Evolutionary conservation across 768 basidiomycete species (phyloP).

Genomic region (Lanmaoa pseudosensibilis): DNA sequence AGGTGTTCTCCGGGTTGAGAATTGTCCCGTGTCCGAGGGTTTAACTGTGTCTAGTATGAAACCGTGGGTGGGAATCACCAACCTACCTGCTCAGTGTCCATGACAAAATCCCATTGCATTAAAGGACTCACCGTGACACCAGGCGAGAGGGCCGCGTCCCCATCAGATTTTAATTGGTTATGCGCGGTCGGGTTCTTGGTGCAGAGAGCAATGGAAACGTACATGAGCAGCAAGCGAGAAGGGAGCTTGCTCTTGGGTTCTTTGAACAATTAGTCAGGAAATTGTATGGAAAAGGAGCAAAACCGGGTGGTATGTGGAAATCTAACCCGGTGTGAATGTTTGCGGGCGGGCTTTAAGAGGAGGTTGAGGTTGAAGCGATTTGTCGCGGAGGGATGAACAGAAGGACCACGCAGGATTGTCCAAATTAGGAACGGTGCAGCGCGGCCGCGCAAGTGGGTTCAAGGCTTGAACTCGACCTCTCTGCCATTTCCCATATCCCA

Average conservation of each 20-base stretch:
- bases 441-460: slow-evolving; percentile 7
- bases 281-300: background rate
- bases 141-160: background rate
- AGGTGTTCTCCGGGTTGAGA: background rate
- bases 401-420: background rate
- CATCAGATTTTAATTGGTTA: background rate
- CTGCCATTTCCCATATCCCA: slow-evolving; percentile 14
- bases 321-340: too few species aligned
- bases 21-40: too few species aligned
- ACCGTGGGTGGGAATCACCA: background rate
- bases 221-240: background rate
- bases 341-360: too few species aligned
- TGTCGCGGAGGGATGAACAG: too few species aligned
- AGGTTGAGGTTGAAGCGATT: too few species aligned
- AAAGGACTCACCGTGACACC: background rate
- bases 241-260: background rate
- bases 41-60: background rate
- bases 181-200: background rate
- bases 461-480: slow-evolving; percentile 1
- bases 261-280: too few species aligned
- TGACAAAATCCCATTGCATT: background rate
- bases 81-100: too few species aligned
- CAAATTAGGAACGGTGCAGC: slow-evolving; percentile 12
- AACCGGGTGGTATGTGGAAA: background rate
- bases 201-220: background rate